phyloP scores from a whole-genome alignment of 805 yeast genomes.

The Saturnispora besseyi region DNA sequence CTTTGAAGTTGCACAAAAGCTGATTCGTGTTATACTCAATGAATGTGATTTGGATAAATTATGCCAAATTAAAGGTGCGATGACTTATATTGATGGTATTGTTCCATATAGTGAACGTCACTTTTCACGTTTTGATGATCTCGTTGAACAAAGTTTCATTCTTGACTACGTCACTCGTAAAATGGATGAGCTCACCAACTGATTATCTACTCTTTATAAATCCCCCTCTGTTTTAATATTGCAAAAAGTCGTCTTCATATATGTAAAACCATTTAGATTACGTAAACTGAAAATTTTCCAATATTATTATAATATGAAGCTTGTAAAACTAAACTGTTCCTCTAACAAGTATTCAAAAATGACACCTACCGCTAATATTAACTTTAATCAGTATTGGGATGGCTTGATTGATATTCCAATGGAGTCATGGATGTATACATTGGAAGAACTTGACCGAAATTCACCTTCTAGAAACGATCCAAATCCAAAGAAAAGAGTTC shows the following conservation, averaged over 20 bases:
- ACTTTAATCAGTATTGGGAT: slow-evolving; percentile 20
- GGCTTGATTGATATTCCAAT: slow-evolving; percentile 22
- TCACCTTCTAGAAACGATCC: slow-evolving; percentile 30
- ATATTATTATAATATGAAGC: neutral
- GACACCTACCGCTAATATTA: neutral
- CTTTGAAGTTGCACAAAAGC: slow-evolving; percentile 70
- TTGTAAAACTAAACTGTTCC: neutral
- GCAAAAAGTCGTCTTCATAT: neutral
- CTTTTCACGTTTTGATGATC: slow-evolving; percentile 60
- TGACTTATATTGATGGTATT: slow-evolving; percentile 61
- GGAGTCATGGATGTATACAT: slow-evolving; percentile 23
- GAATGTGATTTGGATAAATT: slow-evolving; percentile 47
- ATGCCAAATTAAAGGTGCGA: slow-evolving; percentile 57
- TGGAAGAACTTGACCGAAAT: slow-evolving; percentile 17
- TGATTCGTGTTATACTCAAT: slow-evolving; percentile 56
- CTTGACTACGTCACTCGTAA: slow-evolving; percentile 77
- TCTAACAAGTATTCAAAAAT: neutral
- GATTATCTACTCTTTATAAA: neutral
- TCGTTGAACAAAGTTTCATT: slow-evolving; percentile 78
- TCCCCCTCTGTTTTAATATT: neutral
- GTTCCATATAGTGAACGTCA: slow-evolving; percentile 89
- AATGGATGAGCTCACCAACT: slow-evolving; percentile 42
- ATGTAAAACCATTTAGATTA: neutral
- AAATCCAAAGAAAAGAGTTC: slow-evolving; percentile 20
- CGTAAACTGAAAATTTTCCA: neutral